Conservation (phyloP, 2,329 filamentous ascomycete species). For the Niveomyces coronatus region DNA sequence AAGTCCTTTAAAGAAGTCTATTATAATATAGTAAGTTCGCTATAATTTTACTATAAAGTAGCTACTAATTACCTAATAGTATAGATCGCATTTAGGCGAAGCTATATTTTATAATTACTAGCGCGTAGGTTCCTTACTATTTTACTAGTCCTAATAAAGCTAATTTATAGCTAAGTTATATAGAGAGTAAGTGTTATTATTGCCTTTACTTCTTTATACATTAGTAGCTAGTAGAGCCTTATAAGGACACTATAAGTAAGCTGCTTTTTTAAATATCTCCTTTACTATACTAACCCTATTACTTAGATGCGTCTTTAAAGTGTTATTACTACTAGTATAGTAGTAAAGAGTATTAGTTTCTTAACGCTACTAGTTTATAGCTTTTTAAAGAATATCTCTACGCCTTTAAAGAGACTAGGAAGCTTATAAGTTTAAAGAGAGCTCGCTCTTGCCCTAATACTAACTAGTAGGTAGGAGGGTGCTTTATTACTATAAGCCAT, state of each 20-base stretch:
- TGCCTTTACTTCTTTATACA: neutral
- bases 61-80: slow-evolving; percentile 1
- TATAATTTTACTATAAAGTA: neutral
- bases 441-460: no score
- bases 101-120: no score
- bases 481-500: no score
- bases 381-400: no score
- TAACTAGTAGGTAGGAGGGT: no score
- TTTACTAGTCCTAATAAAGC: no score
- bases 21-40: neutral
- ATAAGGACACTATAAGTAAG: neutral
- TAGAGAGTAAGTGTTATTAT: neutral
- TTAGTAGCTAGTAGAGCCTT: neutral
- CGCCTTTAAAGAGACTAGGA: no score
- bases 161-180: neutral
- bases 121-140: no score
- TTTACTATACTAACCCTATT: neutral
- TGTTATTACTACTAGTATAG: neutral
- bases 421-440: no score
- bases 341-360: neutral
- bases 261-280: neutral
- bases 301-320: neutral
- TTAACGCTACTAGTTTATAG: no score
- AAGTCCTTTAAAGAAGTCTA: neutral
- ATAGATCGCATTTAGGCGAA: no score